A percentile compares a stretch with the other conserved stretches of the same genome.
These are phyloP conservation scores for Gnaphalium uliginosum DNA, from an alignment of 129 eudicot species.

Conservation along the genomic window DNA sequence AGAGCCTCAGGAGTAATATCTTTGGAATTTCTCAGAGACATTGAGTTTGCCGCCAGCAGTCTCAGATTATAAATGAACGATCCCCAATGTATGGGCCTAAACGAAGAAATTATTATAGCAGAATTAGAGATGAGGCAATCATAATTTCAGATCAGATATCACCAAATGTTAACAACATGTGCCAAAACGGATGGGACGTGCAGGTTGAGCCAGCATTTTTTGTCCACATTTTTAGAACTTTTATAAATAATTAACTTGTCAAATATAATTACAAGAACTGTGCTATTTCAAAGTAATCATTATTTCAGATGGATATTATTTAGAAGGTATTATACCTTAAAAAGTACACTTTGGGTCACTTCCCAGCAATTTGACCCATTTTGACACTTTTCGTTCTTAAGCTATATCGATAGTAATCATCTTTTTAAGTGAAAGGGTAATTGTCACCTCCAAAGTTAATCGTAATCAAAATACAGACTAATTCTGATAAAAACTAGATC, in stretches of 20 bases:
- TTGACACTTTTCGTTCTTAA: background rate
- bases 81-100: conserved; percentile 79
- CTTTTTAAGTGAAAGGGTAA: background rate
- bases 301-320: too few relatives aligned
- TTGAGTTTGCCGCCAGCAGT: conserved; percentile 62
- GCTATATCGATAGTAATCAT: background rate
- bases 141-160: conserved; percentile 6
- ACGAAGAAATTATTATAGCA: conserved; percentile 22
- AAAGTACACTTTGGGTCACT: too few relatives aligned
- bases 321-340: too few relatives aligned
- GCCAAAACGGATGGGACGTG: background rate
- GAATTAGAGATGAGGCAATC: conserved; percentile 20
- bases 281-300: too few relatives aligned
- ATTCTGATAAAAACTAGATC: background rate
- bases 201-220: background rate
- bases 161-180: background rate
- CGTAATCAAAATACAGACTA: background rate
- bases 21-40: conserved; percentile 67
- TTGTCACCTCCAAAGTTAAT: background rate
- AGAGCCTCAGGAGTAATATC: conserved; percentile 62
- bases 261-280: too few relatives aligned
- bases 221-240: background rate
- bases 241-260: too few relatives aligned
- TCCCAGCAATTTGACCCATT: background rate
- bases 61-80: conserved; percentile 56